Evolutionary conservation across 2,329 filamentous ascomycete genomes (phyloP).

Genomic region (Laburnicola sp.): DNA sequence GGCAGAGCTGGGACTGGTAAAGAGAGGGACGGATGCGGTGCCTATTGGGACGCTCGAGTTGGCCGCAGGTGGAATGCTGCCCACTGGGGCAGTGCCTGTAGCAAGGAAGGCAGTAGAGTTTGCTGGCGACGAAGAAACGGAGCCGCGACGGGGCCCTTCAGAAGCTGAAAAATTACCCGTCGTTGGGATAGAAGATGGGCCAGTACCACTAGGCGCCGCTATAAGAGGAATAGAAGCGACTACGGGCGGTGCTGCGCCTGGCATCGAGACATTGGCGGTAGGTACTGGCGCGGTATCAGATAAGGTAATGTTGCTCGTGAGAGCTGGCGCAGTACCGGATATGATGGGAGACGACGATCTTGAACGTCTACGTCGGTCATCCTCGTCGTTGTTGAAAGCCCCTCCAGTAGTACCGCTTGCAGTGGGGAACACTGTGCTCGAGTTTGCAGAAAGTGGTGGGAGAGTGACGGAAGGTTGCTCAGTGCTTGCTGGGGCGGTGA

Average conservation of each 20-base stretch:
- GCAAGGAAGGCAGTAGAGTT: constrained; percentile 3
- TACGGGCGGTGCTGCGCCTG: neutral
- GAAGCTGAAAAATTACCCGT: neutral
- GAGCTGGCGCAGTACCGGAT: neutral
- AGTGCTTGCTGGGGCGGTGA: neutral
- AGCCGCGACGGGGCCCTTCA: neutral
- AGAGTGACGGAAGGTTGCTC: constrained; percentile 13
- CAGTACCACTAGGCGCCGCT: constrained; percentile 2
- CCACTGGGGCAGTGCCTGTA: constrained; percentile 3
- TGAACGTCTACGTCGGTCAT: constrained; percentile 1
- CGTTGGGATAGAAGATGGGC: neutral
- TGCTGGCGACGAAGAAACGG: neutral
- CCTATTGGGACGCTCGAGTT: constrained; percentile 10
- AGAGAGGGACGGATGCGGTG: constrained; percentile 7
- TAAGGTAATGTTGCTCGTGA: constrained; percentile 4
- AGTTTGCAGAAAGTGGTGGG: constrained; percentile 8
- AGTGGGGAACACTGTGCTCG: neutral
- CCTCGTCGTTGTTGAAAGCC: constrained; percentile 1
- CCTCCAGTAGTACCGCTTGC: neutral
- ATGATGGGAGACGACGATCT: neutral
- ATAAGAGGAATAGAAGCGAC: neutral
- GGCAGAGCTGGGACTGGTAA: constrained; percentile 2
- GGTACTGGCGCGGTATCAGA: neutral
- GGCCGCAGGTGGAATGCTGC: neutral
- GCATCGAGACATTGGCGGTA: neutral